Evolutionary conservation across 371 early-diverging fungal genomes (phyloP), one percentile per base, ranked within the genome.

Genomic region (Mortierella sp.): DNA sequence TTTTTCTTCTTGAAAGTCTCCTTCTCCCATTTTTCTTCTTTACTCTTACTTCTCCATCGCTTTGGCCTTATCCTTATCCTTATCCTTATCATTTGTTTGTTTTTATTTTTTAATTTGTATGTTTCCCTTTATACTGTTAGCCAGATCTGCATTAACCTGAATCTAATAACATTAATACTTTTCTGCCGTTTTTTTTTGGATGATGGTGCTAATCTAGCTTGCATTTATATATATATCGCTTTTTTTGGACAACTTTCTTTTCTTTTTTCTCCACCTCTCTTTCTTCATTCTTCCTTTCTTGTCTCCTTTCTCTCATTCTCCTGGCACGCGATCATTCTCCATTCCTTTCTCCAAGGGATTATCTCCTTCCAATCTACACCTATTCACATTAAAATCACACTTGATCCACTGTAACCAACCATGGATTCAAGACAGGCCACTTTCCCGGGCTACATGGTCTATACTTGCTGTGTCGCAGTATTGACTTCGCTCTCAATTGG

Each of bases 401-500:
- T 13, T 19, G 19, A 34, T 34, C 23, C 57, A 57, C 32, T 1
- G 6, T 32, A 19, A 4, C n/a, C 17, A 23, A 23, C 37, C 32
- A 83, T 84, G 85, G 84, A 87, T 64, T 87, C 86, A 9, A 61
- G 82, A 69, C 72, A 84, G 61, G 28, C 78, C 3, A 75, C 17
- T 64, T 73, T 26, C 83, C 86, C 8, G 43, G 60, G 13, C 76
- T 66, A 84, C 64, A 86, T 87, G 85, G 56, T 87, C 9, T 85
- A 78, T 49, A 84, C 84, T 64, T 84, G 83, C 32, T 13, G 83
- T 17, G 54, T 87, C 32, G 60, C 81, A 29, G 79, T 80, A 13
- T 31, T 87, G 19, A 84, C 85, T 15, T 83, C 87, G 1, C 79
- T 86, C 58, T 83, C 83, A 51, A 84, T 83, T 56, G 86, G 86